Evolutionary conservation across 2,329 filamentous ascomycete species (phyloP), one percentile per base, ranked within the genome.

Genomic region (Colletotrichum horii): DNA sequence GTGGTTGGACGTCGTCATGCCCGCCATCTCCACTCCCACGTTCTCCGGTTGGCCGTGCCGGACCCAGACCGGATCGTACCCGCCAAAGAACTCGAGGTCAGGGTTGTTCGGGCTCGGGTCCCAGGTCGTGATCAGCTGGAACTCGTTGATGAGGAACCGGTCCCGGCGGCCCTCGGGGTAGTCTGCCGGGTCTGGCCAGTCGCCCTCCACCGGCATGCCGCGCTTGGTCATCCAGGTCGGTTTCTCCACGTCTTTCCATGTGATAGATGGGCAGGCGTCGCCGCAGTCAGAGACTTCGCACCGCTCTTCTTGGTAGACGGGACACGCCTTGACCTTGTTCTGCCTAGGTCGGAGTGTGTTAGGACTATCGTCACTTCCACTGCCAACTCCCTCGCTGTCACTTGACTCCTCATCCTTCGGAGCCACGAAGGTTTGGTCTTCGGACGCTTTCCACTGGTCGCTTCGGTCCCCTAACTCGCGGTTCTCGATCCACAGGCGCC

Each of bases 391-490:
- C 38, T 48, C 38, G 38, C 38, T 19, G 38, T 48, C 38, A 19
- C 38, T 48, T n/a, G 38, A 48, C 38, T 48, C 38, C 9, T 48
- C 38, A 7, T 48, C 38, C 3, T n/a, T 12, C 43, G 43, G 43
- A 52, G n/a, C 43, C 1, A 52, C 19, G 52, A 68, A 68, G 30
- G 36, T 58, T 34, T 68, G 66, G 6, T 22, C 38, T 19, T 22
- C n/a, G 16, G 11, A 32, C 22, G 66, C 48, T 11, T 24, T 28
- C 66, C 66, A 68, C 28, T 58, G 28, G 30, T 68, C 66, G 16
- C n/a, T 56, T 24, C 66, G 66, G 26, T 70, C 83, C 83, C 74
- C 78, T 70, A 82, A 83, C 83, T 4, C 79, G 79, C 48, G 78
- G 81, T 77, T 78, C 8, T 74, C 71, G 28, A 74, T 43, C 66